A percentile compares a stretch with the other conserved stretches of the same genome.
Evolutionary conservation across 1,284 basidiomycete genomes (phyloP).

Genomic region (Pyrrhoderma lamaoense): DNA sequence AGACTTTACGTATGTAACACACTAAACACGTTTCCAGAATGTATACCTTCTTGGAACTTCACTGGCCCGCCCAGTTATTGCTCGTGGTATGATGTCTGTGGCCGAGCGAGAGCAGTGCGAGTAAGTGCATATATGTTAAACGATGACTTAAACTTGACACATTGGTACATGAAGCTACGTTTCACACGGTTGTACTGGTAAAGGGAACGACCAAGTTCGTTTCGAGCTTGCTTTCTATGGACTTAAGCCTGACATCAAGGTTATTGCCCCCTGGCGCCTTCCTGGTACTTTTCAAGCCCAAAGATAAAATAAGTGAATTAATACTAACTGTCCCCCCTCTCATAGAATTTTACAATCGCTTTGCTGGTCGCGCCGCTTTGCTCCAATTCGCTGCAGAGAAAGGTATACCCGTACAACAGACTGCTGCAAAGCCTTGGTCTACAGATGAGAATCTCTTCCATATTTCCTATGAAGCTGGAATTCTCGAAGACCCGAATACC

Average conservation of each 20-base stretch:
- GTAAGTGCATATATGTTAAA: slow-evolving; percentile 37
- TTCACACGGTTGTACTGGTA: slow-evolving; percentile 97
- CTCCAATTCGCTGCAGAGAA: slow-evolving; percentile 87
- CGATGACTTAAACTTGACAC: slow-evolving; percentile 1
- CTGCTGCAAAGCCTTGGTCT: slow-evolving; percentile 97
- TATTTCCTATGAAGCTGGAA: slow-evolving; percentile 99
- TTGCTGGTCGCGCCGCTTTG: slow-evolving; percentile 90
- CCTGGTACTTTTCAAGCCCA: slow-evolving; percentile 47
- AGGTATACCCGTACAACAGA: slow-evolving; percentile 91
- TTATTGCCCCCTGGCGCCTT: slow-evolving; percentile 96
- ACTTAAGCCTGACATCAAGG: slow-evolving; percentile 97
- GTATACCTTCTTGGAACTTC: slow-evolving; percentile 98
- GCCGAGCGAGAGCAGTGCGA: slow-evolving; percentile 92
- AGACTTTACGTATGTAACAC: background rate
- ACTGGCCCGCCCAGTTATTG: slow-evolving; percentile 96
- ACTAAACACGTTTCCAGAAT: slow-evolving; percentile 42
- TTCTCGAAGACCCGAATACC: slow-evolving; percentile 93
- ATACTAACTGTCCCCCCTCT: slow-evolving; percentile 1
- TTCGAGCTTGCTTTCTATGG: slow-evolving; percentile 99
- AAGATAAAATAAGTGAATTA: background rate
- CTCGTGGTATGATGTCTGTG: slow-evolving; percentile 95
- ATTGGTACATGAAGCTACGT: slow-evolving; percentile 61
- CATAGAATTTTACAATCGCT: slow-evolving; percentile 93
- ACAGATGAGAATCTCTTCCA: slow-evolving; percentile 99
- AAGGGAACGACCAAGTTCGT: slow-evolving; percentile 99